These are phyloP conservation scores for Metschnikowia vanudenii DNA, from an alignment of 805 yeast genomes.

Conservation along the genomic window DNA sequence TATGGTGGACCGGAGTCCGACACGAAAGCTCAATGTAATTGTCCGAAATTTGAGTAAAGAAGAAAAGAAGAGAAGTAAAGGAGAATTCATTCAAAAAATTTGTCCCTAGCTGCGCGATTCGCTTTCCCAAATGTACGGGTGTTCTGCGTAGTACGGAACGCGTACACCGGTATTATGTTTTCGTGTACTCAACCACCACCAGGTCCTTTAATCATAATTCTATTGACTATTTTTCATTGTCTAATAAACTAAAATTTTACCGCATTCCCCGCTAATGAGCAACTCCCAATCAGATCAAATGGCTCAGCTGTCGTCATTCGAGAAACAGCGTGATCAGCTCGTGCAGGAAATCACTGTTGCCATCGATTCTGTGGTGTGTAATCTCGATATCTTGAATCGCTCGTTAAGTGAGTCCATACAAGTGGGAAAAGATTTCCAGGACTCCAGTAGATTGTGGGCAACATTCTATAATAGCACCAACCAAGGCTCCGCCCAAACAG, in stretches of 20 bases:
- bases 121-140: conserved; percentile 5
- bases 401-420: conserved; percentile 65
- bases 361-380: conserved; percentile 64
- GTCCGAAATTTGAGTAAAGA: conserved; percentile 6
- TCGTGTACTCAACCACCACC: too few relatives aligned
- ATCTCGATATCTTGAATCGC: conserved; percentile 63
- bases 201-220: too few relatives aligned
- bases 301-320: conserved; percentile 33
- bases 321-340: conserved; percentile 56
- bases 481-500: not conserved
- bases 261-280: not conserved
- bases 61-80: not conserved
- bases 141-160: not conserved
- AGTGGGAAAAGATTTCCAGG: conserved; percentile 74
- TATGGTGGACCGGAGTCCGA: conserved; percentile 19
- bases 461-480: conserved; percentile 57
- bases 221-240: too few relatives aligned
- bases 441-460: conserved; percentile 68
- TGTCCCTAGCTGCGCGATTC: not conserved
- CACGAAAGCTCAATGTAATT: conserved; percentile 21
- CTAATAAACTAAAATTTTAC: too few relatives aligned
- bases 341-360: conserved; percentile 55
- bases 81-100: not conserved
- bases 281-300: not conserved
- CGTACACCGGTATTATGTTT: too few relatives aligned